These are phyloP conservation scores for Castanopsis chinensis DNA, from an alignment of 306 rosid genomes.

Conservation along the genomic window DNA sequence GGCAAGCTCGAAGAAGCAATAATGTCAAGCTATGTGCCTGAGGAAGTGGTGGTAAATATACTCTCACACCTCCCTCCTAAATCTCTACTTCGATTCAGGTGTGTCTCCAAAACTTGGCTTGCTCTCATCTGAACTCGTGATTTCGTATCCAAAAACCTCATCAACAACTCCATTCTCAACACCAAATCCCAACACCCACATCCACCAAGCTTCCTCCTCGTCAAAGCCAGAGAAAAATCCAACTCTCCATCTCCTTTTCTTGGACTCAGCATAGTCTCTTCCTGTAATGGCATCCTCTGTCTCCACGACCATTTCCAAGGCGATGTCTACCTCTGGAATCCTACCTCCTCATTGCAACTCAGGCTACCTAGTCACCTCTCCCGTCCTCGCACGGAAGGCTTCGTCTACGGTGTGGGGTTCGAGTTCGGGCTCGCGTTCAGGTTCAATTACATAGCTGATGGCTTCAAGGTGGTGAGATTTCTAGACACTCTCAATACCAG, in stretches of 20 bases:
- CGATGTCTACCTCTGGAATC: not conserved
- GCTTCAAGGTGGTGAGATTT: too few relatives aligned
- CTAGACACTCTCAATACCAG: too few relatives aligned
- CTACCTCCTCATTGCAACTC: not conserved
- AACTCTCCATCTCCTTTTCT: not conserved
- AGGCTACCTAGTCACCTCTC: too few relatives aligned
- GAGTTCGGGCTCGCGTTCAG: too few relatives aligned
- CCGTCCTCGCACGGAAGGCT: too few relatives aligned
- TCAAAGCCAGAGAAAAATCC: not conserved
- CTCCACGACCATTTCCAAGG: not conserved
- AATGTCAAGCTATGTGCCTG: not conserved
- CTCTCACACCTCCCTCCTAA: not conserved
- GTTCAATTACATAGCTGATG: too few relatives aligned
- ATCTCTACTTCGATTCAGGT: not conserved
- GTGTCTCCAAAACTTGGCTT: not conserved
- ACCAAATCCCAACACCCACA: not conserved
- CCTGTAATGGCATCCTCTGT: not conserved
- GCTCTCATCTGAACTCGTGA: not conserved
- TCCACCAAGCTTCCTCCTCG: not conserved
- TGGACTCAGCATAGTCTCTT: not conserved
- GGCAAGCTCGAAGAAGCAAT: too few relatives aligned
- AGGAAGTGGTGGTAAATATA: not conserved
- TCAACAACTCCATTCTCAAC: not conserved
- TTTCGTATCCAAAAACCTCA: not conserved
- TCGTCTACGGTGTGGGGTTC: too few relatives aligned